phyloP scores from a whole-genome alignment of 129 eudicot species.

The Oenanthe sinensis region DNA sequence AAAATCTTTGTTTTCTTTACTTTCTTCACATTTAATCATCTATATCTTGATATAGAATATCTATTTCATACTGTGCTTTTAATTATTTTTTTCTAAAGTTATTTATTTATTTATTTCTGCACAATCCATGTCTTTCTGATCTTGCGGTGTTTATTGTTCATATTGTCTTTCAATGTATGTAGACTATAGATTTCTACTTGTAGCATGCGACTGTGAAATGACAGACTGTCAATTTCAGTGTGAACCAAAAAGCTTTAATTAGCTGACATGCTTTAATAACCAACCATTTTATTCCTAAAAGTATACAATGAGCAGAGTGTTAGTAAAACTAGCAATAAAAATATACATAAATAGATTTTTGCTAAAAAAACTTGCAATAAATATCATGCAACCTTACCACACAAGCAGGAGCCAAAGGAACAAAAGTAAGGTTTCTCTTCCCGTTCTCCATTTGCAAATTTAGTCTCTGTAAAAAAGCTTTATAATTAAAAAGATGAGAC shows the following conservation, averaged over 20 bases:
- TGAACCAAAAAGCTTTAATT: not conserved
- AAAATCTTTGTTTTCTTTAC: not conserved
- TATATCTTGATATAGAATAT: not conserved
- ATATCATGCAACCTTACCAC: constrained; percentile 46
- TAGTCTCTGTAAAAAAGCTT: constrained; percentile 40
- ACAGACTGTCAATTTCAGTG: not conserved
- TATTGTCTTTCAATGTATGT: not conserved
- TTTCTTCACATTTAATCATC: not conserved
- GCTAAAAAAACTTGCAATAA: not conserved
- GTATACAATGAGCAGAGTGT: not conserved
- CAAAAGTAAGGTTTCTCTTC: constrained; percentile 68
- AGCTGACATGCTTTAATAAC: not conserved
- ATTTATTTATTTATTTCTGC: not conserved
- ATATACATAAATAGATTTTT: no score
- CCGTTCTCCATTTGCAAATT: constrained; percentile 60
- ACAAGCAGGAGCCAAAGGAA: constrained; percentile 94
- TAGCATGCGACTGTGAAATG: not conserved
- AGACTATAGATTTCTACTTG: not conserved
- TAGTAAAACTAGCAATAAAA: not conserved
- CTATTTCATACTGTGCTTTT: not conserved
- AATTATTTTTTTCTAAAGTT: not conserved
- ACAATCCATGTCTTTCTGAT: not conserved
- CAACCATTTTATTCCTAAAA: not conserved
- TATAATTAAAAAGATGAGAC: not conserved
- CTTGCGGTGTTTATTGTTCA: not conserved